These are phyloP conservation scores for Aspergillus texensis DNA, from an alignment of 2,329 filamentous ascomycete genomes.

Conservation along the genomic window DNA sequence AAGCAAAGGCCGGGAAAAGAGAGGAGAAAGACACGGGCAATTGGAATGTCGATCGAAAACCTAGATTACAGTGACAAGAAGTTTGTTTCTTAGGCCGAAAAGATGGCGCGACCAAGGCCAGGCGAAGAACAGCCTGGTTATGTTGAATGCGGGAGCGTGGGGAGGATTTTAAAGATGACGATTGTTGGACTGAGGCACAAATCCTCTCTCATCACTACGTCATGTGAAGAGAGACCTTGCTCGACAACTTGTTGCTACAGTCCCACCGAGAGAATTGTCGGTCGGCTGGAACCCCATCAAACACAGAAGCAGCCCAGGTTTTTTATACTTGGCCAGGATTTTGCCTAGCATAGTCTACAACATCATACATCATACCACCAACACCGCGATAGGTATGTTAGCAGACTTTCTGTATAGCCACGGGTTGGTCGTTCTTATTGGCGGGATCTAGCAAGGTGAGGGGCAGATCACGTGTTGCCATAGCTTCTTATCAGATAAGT, in stretches of 20 bases:
- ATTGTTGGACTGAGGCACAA: not conserved
- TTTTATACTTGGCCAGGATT: not conserved
- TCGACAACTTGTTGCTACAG: not conserved
- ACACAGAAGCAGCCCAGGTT: not conserved
- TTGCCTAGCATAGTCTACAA: not conserved
- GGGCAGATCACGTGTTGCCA: not conserved
- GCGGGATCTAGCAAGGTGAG: not conserved
- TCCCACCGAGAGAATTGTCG: not conserved
- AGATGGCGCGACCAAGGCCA: not conserved
- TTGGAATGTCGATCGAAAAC: conserved; percentile 5
- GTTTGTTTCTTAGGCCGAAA: not conserved
- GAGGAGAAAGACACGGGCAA: conserved; percentile 2
- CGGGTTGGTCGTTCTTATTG: not conserved
- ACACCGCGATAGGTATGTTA: not conserved
- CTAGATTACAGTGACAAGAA: not conserved
- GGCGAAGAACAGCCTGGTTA: not conserved
- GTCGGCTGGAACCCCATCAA: not conserved
- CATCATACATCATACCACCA: not conserved
- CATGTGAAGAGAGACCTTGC: conserved; percentile 29
- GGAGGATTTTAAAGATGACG: not conserved
- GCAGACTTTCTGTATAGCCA: not conserved
- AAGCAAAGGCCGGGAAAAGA: conserved; percentile 4
- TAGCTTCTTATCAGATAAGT: conserved; percentile 1
- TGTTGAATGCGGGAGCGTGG: not conserved
- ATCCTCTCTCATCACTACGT: conserved; percentile 34